phyloP scores from a whole-genome alignment of 2,329 filamentous ascomycete species.

The Periconia sp. region DNA sequence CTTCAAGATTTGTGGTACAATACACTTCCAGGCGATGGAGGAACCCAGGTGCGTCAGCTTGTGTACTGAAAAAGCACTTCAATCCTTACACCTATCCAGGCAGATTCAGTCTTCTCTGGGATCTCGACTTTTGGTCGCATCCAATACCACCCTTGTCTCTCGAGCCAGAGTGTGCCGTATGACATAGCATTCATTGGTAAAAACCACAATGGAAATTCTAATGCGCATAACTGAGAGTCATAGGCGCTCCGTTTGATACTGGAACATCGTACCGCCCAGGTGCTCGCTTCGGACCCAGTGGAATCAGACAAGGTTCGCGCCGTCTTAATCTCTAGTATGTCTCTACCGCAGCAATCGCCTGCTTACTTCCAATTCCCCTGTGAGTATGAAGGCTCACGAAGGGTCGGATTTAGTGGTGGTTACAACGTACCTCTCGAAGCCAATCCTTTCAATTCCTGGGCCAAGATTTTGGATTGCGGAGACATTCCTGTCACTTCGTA shows the following conservation, averaged over 20 bases:
- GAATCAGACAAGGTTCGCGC: conserved; percentile 83
- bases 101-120: conserved; percentile 84
- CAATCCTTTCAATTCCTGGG: conserved; percentile 81
- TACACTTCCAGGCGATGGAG: conserved; percentile 77
- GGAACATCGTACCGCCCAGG: conserved; percentile 83
- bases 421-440: conserved; percentile 81
- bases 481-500: conserved; percentile 85
- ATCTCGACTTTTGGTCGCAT: conserved; percentile 84
- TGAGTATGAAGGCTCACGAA: conserved; percentile 51
- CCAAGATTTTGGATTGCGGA: conserved; percentile 78
- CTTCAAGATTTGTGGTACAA: conserved; percentile 81
- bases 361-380: conserved; percentile 37
- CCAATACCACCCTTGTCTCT: conserved; percentile 74
- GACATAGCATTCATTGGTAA: conserved; percentile 84
- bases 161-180: conserved; percentile 69
- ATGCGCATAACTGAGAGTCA: conserved; percentile 8
- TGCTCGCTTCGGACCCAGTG: conserved; percentile 80
- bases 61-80: background rate
- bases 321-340: conserved; percentile 84
- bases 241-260: conserved; percentile 81
- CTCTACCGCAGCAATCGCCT: conserved; percentile 38
- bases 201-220: conserved; percentile 6
- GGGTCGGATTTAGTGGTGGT: conserved; percentile 67
- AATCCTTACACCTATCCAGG: conserved; percentile 50
- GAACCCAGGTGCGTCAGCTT: conserved; percentile 66